phyloP scores from a whole-genome alignment of 1,139 yeast genomes.

The Groenewaldozyma sp. region DNA sequence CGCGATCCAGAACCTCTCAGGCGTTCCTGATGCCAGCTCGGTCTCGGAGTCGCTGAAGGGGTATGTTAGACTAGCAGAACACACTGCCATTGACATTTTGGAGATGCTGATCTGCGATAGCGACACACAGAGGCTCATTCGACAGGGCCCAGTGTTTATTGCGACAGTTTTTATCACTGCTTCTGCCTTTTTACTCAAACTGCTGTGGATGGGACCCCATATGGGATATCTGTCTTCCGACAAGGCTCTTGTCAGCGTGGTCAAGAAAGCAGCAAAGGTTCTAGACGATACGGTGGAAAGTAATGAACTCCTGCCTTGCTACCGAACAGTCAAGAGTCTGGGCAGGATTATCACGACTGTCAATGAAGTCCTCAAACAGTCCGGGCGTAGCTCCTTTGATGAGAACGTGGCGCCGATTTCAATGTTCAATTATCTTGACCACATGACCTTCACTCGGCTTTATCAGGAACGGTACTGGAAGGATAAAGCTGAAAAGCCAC shows the following conservation, averaged over 20 bases:
- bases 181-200: conserved; percentile 18
- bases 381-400: neutral
- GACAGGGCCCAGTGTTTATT: conserved; percentile 20
- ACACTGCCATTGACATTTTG: conserved; percentile 18
- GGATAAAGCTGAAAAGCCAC: no score
- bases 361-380: neutral
- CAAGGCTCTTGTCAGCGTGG: neutral
- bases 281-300: neutral
- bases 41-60: conserved; percentile 7
- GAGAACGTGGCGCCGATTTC: neutral
- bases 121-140: conserved; percentile 19
- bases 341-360: neutral
- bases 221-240: conserved; percentile 8
- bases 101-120: conserved; percentile 19
- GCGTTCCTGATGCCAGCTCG: conserved; percentile 6
- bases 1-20: conserved; percentile 9
- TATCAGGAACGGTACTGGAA: neutral
- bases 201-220: conserved; percentile 13
- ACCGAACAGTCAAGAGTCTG: neutral
- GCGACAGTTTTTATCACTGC: conserved; percentile 23
- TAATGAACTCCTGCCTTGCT: conserved; percentile 2
- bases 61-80: conserved; percentile 17
- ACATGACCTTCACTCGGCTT: neutral
- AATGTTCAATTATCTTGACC: conserved; percentile 1
- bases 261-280: neutral